Evolutionary conservation across 1,284 basidiomycete species (phyloP), one percentile per base, ranked within the genome.

Genomic region (Sanghuangporus sanghuang): DNA sequence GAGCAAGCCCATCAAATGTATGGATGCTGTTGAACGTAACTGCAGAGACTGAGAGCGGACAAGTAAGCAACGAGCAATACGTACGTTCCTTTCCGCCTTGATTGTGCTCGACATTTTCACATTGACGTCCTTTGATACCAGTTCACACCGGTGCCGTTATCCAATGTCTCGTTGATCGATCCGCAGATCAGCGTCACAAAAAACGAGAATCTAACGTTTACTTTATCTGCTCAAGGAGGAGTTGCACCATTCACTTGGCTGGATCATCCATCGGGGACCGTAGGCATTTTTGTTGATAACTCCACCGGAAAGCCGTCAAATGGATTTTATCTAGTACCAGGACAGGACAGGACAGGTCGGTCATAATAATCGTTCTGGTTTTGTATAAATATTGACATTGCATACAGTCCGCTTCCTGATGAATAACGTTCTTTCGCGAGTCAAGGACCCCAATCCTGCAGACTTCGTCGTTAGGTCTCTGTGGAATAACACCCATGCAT

Each of bases 211-310:
- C 68, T 81, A 55, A 80, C 78, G 0, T 84, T 85, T 69, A 81
- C 78, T 3, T 70, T 86, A 3, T 83, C 82, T 3, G 82, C 82
- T 3, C 72, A 73, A 57, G 79, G 81, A 6, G 83, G 82, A 1
- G 84, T 85, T 4, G 82, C 81, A 0, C 76, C 79, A 4, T 85
- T 81, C 79, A 79, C 84, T 2, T 86, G 82, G 81, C 70, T 87
- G 3, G 83, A 86, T 62, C 84, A 85, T 70, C 83, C 83, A 0
- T 72, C 75, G 0, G 80, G 80, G 14, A 84, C 81, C 0, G 72
- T 85, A 2, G 85, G 85, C 1, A 75, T 79, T 57, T 86, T 86
- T 69, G 73, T 80, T 38, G 82, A 85, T 63, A 69, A 66, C 35
- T 63, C 64, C 9, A 81, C 79, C 0, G 75, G 75, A 0, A 42